Conservation (phyloP, 1,284 basidiomycete genomes). For the Fistulinella cinereoalba region DNA sequence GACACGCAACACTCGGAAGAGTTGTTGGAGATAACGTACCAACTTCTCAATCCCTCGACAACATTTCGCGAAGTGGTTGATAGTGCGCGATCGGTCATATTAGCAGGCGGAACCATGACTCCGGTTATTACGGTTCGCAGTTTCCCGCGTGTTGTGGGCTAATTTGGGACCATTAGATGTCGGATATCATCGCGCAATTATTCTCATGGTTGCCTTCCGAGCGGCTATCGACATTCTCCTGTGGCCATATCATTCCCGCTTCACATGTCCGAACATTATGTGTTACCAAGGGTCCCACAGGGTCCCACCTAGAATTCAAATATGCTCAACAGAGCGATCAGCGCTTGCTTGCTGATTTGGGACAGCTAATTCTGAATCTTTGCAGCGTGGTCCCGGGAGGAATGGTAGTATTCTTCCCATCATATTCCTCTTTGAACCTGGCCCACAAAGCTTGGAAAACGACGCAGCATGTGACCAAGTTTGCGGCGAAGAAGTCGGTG, state of each 20-base stretch:
- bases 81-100: conserved; percentile 75
- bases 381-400: conserved; percentile 80
- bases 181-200: conserved; percentile 84
- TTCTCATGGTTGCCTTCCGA: conserved; percentile 67
- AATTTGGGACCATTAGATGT: conserved; percentile 61
- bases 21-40: conserved; percentile 81
- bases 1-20: conserved; percentile 38
- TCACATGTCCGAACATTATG: conserved; percentile 80
- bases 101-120: conserved; percentile 98
- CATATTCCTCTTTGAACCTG: conserved; percentile 79
- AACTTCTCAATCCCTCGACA: conserved; percentile 91
- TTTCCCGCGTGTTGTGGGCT: conserved; percentile 1
- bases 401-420: conserved; percentile 93
- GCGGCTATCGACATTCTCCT: conserved; percentile 78
- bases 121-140: conserved; percentile 55
- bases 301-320: conserved; percentile 80
- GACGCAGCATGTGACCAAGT: conserved; percentile 58
- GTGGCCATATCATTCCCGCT: conserved; percentile 89
- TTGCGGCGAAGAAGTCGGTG: conserved; percentile 72
- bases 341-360: conserved; percentile 76
- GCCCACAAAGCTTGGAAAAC: conserved; percentile 69
- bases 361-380: conserved; percentile 79
- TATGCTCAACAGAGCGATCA: conserved; percentile 74
- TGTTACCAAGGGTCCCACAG: conserved; percentile 75
- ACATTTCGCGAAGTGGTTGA: conserved; percentile 83